These are phyloP conservation scores for Bidens hawaiensis DNA, from an alignment of 140 eudicot species.

Conservation along the genomic window DNA sequence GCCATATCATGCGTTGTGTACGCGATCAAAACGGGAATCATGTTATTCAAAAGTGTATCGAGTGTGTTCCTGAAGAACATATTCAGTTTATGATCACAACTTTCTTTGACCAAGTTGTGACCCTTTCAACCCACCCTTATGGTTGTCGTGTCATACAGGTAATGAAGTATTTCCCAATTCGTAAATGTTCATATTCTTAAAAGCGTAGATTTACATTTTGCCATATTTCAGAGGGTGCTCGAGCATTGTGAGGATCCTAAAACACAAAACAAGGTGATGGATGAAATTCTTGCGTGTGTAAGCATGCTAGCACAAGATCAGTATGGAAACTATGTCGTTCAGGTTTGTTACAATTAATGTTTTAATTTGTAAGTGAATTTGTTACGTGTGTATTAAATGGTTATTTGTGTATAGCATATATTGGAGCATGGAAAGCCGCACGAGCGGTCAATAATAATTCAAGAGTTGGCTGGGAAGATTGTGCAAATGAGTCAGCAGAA, in stretches of 20 bases:
- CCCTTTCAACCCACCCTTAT: slow-evolving; percentile 94
- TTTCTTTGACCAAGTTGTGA: slow-evolving; percentile 89
- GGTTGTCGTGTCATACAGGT: slow-evolving; percentile 98
- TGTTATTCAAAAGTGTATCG: slow-evolving; percentile 94
- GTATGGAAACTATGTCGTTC: slow-evolving; percentile 78
- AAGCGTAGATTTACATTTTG: not conserved
- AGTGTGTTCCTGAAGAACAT: slow-evolving; percentile 92
- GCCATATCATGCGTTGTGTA: slow-evolving; percentile 93
- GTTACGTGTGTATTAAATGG: not conserved
- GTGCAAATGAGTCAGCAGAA: slow-evolving; percentile 98
- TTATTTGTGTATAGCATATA: slow-evolving; percentile 53
- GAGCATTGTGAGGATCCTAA: slow-evolving; percentile 58
- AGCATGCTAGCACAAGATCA: slow-evolving; percentile 84
- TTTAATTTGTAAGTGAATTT: not conserved
- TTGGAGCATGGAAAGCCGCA: slow-evolving; percentile 84
- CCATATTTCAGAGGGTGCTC: slow-evolving; percentile 54
- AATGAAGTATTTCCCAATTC: not conserved
- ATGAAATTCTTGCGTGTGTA: slow-evolving; percentile 67
- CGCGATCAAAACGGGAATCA: slow-evolving; percentile 99
- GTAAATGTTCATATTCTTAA: not conserved
- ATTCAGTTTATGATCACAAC: slow-evolving; percentile 83
- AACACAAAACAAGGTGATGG: slow-evolving; percentile 76
- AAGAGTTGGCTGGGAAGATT: slow-evolving; percentile 77
- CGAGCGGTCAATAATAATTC: slow-evolving; percentile 69
- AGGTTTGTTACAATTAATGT: slow-evolving; percentile 40